These are phyloP conservation scores for Brettanomyces custersianus DNA, from an alignment of 805 yeast genomes.

Conservation along the genomic window DNA sequence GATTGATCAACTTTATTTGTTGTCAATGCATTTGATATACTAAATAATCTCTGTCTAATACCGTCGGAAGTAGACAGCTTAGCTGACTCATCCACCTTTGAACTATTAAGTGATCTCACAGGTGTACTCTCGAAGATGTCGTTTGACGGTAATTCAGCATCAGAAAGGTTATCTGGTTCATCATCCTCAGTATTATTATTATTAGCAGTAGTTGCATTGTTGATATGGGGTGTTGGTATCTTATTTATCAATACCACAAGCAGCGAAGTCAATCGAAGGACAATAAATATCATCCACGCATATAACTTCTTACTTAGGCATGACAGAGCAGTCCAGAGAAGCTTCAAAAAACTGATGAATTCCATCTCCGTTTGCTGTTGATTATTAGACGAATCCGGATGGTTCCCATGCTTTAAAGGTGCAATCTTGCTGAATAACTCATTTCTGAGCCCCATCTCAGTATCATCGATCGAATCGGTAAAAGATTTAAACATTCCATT, in stretches of 20 bases:
- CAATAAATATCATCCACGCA: constrained; percentile 17
- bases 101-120: too few species aligned
- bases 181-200: too few species aligned
- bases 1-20: too few species aligned
- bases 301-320: constrained; percentile 15
- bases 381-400: not conserved
- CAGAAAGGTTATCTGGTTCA: too few species aligned
- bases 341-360: constrained; percentile 16
- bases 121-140: not conserved
- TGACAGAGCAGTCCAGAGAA: constrained; percentile 11
- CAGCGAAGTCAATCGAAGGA: constrained; percentile 10
- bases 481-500: constrained; percentile 3
- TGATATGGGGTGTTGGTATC: constrained; percentile 23
- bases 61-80: not conserved
- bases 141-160: not conserved
- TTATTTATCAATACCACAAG: constrained; percentile 10
- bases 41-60: too few species aligned
- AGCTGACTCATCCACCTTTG: too few species aligned
- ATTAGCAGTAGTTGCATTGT: too few species aligned
- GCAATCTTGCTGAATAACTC: not conserved
- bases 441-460: not conserved
- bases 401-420: not conserved
- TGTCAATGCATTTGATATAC: too few species aligned
- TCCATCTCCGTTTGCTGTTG: constrained; percentile 9
- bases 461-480: not conserved